Base-by-base conservation (phyloP, 1,284 basidiomycete species). In the Bjerkandera adusta region DNA sequence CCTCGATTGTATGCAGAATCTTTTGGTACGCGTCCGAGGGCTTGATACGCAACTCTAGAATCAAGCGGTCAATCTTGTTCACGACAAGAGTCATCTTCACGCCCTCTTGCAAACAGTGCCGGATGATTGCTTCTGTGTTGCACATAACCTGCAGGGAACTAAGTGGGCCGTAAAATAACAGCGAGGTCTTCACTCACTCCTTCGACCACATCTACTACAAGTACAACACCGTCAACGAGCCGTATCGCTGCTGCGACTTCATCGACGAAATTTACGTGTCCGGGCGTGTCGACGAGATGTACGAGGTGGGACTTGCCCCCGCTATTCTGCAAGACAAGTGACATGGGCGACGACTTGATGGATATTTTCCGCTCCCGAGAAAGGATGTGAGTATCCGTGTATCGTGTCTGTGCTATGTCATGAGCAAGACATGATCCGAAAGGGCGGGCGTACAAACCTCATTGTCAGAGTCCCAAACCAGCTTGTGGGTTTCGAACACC, bases 11-110 rank as follows among this genome's bases (percentile, higher is more conserved):
- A 63, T 98, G 96, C 66, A 93, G 97, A 57, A 99, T 91, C 76
- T 99, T 99, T 74, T 96, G 98, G 74, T 92, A 99, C 1, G 97
- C 97, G 61, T 99, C 97, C 36, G 85, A 73, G 39, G 97, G 96
- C 57, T 96, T 96, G 57, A 99, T 85, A 27, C 97, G 87, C 45
- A 99, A 77, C 68, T 99, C 97, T 39, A 99, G 81, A 54, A 99
- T 96, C 38, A 99, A 80, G 47, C 97, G 83, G 69, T 99, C 97
- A 60, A 99, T 85, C 77, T 99, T 99, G 78, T 99, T 99, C 56
- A 99, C 80, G 15, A 99, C 86, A 25, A 99, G 79, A 4, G 92
- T 92, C 52, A 97, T 91, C 72, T 92, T 91, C 58, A 97, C 74
- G 45, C 82, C 79, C 69, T 97, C 91, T 72, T 90, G 86, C 20